These are phyloP conservation scores for Russula earlei DNA, from an alignment of 768 basidiomycete species.

Conservation along the genomic window DNA sequence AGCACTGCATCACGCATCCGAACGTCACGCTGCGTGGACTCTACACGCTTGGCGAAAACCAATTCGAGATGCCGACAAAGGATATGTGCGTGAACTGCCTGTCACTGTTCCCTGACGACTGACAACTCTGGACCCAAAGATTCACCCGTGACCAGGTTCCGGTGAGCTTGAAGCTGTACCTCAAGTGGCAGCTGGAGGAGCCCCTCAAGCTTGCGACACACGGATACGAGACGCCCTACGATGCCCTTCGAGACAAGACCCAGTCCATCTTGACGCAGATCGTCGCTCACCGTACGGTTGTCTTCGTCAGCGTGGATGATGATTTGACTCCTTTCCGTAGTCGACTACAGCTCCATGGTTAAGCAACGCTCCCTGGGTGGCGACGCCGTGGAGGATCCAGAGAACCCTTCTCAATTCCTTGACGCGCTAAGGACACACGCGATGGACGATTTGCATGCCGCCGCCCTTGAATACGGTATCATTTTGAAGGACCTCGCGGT, in stretches of 20 bases:
- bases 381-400: slow-evolving; percentile 62
- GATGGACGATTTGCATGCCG: slow-evolving; percentile 79
- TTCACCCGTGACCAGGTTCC: slow-evolving; percentile 85
- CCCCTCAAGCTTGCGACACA: slow-evolving; percentile 65
- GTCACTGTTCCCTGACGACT: background rate
- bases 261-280: slow-evolving; percentile 84
- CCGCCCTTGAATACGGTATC: slow-evolving; percentile 78
- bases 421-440: slow-evolving; percentile 75
- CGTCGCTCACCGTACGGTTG: slow-evolving; percentile 59
- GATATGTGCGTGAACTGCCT: slow-evolving; percentile 51
- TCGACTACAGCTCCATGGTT: slow-evolving; percentile 54
- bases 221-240: slow-evolving; percentile 77
- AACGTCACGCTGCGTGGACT: slow-evolving; percentile 73
- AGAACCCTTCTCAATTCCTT: slow-evolving; percentile 67
- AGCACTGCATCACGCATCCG: slow-evolving; percentile 78
- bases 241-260: slow-evolving; percentile 70
- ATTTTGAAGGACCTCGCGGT: slow-evolving; percentile 77
- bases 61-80: slow-evolving; percentile 81
- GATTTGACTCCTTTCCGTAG: slow-evolving; percentile 21
- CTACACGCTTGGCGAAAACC: slow-evolving; percentile 76
- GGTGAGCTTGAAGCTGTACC: slow-evolving; percentile 72
- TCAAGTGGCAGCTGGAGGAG: slow-evolving; percentile 60
- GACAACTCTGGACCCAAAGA: slow-evolving; percentile 27
- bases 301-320: slow-evolving; percentile 21
- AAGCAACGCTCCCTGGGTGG: slow-evolving; percentile 75